Base-by-base conservation (phyloP, 2,329 filamentous ascomycete genomes). In the Thelonectria olida region DNA sequence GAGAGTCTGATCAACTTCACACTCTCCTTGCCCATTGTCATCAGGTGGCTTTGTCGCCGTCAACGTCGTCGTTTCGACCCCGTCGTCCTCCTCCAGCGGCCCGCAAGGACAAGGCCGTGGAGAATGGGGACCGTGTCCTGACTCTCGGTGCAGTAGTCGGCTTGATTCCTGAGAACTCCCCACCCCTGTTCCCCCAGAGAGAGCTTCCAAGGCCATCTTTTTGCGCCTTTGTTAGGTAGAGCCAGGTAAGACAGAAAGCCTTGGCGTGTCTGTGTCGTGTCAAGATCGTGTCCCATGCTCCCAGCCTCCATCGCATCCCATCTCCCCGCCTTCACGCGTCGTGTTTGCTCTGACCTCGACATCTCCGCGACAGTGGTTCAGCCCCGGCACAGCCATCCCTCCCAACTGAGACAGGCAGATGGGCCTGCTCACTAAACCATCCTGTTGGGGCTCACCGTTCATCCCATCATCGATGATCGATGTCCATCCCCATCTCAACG, bases 351-450 rank as follows among this genome's bases (percentile, higher is more conserved):
- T 58, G 49, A 59, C 49, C 49, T 48, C 55, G 52, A 44, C 41
- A 22, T 36, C 44, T 51, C 39, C 44, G 27, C 51, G 57, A 58
- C 51, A 57, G 39, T 60, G 54, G 51, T 52, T 52, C 61, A 42
- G 54, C 64, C 48, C 41, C 48, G 67, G 64, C 64, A 64, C 60
- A 66, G 61, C 58, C 45, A 47, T 51, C 34, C 27, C 28, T 31
- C 54, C 59, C 55, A 62, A 64, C 65, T 61, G 63, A 63, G 66
- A 67, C 67, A 66, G 53, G 41, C 61, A 60, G 61, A 36, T 31
- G 49, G 23, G 48, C 42, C 17, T 17, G 23, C 31, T 47, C 49
- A 28, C 41, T 54, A 42, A 45, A 45, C 19, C 17, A 27, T 39
- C 19, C 48, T 39, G 28, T 22, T 22, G 45, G 38, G 22, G 41